Conservation (phyloP, 2,329 filamentous ascomycete genomes). For the Trichoderma sp. region DNA sequence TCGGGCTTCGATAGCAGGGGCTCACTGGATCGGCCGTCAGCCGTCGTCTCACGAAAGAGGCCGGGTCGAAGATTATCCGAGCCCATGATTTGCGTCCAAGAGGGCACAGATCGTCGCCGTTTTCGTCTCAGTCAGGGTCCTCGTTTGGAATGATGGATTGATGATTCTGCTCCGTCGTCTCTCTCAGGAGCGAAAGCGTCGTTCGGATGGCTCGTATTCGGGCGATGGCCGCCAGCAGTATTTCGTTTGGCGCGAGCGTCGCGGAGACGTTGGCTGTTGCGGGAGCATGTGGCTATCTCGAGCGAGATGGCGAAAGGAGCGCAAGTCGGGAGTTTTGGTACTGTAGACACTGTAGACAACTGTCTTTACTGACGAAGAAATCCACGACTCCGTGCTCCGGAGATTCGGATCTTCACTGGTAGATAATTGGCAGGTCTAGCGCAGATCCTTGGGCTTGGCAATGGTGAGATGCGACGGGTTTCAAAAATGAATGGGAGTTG, state of each 20-base stretch:
- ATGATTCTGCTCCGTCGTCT: slow-evolving; percentile 20
- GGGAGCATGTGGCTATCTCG: slow-evolving; percentile 29
- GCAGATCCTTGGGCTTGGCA: slow-evolving; percentile 2
- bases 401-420: background rate
- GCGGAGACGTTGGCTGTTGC: slow-evolving; percentile 10
- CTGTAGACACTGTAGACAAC: background rate
- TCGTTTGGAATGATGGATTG: slow-evolving; percentile 31
- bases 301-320: slow-evolving; percentile 17
- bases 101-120: slow-evolving; percentile 13
- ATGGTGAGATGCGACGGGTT: background rate
- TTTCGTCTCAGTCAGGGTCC: slow-evolving; percentile 33
- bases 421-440: slow-evolving; percentile 1
- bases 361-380: background rate
- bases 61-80: slow-evolving; percentile 45
- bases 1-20: slow-evolving; percentile 41
- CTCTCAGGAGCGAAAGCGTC: slow-evolving; percentile 31
- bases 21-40: slow-evolving; percentile 44
- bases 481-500: background rate
- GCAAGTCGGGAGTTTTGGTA: background rate
- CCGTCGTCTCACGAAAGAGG: slow-evolving; percentile 41
- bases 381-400: background rate
- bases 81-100: slow-evolving; percentile 36
- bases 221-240: slow-evolving; percentile 28
- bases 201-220: slow-evolving; percentile 28
- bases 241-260: slow-evolving; percentile 26